Percentiles rank a stretch among this genome's conserved stretches.
Conservation (phyloP, 169 alveolate species). For the Eimeria praecox region DNA sequence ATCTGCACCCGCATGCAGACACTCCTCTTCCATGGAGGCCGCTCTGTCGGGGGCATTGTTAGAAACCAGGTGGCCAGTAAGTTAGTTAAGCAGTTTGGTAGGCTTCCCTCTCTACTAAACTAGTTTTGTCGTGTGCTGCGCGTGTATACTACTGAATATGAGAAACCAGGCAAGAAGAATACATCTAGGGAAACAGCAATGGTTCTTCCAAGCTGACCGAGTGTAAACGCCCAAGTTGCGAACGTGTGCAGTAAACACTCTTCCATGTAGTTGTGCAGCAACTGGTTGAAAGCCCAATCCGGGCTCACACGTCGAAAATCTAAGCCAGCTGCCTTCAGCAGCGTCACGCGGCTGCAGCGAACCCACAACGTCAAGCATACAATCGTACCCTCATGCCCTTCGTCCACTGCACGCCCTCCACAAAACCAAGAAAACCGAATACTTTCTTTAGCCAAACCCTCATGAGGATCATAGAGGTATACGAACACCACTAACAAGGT, state of each 20-base stretch:
- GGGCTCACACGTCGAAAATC: conserved; percentile 55
- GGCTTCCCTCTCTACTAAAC: neutral
- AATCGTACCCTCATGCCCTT: neutral
- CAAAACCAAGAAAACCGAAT: neutral
- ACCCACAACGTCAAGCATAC: neutral
- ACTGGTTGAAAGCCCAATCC: conserved; percentile 70
- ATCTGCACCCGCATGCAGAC: conserved; percentile 8
- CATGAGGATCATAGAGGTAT: neutral
- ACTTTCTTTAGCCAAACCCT: neutral
- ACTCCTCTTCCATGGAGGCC: neutral
- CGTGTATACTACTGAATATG: neutral
- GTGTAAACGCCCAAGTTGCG: conserved; percentile 72
- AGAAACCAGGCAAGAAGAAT: neutral
- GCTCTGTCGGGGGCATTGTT: neutral
- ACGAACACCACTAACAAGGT: neutral
- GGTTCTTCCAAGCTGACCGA: conserved; percentile 15
- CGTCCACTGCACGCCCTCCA: neutral
- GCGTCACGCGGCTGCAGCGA: conserved; percentile 65
- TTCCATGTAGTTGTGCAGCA: conserved; percentile 72
- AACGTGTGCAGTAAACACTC: conserved; percentile 62
- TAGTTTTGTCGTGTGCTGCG: neutral
- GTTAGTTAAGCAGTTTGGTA: neutral
- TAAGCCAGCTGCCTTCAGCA: conserved; percentile 70
- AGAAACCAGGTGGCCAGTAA: neutral
- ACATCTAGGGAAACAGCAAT: neutral